These are phyloP conservation scores for Yamadazyma spencermartinsiae DNA, from an alignment of 1,139 yeast genomes.

Conservation along the genomic window DNA sequence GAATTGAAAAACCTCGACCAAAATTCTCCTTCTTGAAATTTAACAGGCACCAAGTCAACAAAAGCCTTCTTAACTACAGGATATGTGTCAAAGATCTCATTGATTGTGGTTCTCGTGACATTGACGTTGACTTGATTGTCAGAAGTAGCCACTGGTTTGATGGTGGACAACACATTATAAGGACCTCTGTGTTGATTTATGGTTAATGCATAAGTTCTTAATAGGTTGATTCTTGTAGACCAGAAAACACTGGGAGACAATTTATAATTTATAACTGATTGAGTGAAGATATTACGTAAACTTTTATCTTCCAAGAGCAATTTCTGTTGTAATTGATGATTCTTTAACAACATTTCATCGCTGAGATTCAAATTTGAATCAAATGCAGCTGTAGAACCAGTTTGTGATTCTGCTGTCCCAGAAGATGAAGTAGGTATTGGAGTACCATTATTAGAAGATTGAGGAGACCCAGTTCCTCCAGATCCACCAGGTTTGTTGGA, in stretches of 20 bases:
- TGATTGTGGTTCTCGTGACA: slow-evolving; percentile 86
- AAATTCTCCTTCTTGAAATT: slow-evolving; percentile 83
- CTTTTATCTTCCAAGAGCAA: slow-evolving; percentile 67
- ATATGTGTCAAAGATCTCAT: slow-evolving; percentile 87
- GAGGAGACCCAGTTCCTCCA: slow-evolving; percentile 18
- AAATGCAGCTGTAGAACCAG: slow-evolving; percentile 2
- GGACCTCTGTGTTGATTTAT: slow-evolving; percentile 88
- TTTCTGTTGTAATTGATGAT: slow-evolving; percentile 76
- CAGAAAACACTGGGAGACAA: slow-evolving; percentile 84
- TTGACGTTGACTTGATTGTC: slow-evolving; percentile 91
- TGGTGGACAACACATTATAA: slow-evolving; percentile 89
- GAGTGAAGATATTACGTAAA: slow-evolving; percentile 78
- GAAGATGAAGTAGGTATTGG: slow-evolving; percentile 8
- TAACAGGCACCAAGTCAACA: slow-evolving; percentile 80
- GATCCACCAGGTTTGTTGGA: slow-evolving; percentile 2
- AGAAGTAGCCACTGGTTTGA: slow-evolving; percentile 87
- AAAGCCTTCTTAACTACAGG: slow-evolving; percentile 92
- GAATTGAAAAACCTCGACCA: slow-evolving; percentile 98
- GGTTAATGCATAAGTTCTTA: slow-evolving; percentile 84
- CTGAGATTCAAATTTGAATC: slow-evolving; percentile 23
- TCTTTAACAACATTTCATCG: slow-evolving; percentile 53
- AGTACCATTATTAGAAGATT: slow-evolving; percentile 17
- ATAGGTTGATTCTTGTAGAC: slow-evolving; percentile 76
- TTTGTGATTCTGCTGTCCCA: too few relatives aligned
- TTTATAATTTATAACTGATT: slow-evolving; percentile 80